A percentile compares a stretch with the other conserved stretches of the same genome.
phyloP scores from a whole-genome alignment of 495 filamentous ascomycete genomes.

The Tuber magnatum region DNA sequence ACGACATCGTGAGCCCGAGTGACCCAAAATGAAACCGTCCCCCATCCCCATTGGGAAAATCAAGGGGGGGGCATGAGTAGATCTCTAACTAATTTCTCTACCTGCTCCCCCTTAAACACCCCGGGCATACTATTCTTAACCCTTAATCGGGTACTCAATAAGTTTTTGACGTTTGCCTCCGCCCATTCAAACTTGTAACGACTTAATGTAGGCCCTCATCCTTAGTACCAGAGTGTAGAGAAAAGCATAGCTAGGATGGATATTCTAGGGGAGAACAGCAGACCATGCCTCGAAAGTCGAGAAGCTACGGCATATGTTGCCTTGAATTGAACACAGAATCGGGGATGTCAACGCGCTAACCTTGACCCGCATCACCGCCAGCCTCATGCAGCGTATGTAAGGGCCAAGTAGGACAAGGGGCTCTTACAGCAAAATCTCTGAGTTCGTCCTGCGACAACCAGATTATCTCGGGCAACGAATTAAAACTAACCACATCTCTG shows the following conservation, averaged over 20 bases:
- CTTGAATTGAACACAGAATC: not conserved
- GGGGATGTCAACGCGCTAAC: not conserved
- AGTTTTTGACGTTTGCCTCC: not conserved
- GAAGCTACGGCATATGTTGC: not conserved
- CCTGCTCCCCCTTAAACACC: not conserved
- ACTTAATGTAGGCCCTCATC: not conserved
- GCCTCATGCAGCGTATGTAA: not conserved
- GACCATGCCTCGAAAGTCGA: not conserved
- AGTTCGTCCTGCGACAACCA: not conserved
- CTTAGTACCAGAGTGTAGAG: not conserved
- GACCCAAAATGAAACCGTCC: not conserved
- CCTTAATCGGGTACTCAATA: not conserved
- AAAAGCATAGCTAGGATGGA: not conserved
- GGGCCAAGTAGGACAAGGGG: not conserved
- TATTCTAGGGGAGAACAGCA: not conserved
- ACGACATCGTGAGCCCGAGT: not conserved
- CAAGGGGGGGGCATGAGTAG: not conserved
- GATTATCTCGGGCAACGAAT: not conserved
- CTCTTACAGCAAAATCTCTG: not conserved
- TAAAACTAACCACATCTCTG: not conserved
- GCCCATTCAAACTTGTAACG: not conserved
- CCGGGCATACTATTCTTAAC: not conserved
- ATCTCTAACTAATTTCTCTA: not conserved
- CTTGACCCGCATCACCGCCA: not conserved
- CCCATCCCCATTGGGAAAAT: not conserved